phyloP scores from a whole-genome alignment of 2,329 filamentous ascomycete species.

The Metarhizium album region DNA sequence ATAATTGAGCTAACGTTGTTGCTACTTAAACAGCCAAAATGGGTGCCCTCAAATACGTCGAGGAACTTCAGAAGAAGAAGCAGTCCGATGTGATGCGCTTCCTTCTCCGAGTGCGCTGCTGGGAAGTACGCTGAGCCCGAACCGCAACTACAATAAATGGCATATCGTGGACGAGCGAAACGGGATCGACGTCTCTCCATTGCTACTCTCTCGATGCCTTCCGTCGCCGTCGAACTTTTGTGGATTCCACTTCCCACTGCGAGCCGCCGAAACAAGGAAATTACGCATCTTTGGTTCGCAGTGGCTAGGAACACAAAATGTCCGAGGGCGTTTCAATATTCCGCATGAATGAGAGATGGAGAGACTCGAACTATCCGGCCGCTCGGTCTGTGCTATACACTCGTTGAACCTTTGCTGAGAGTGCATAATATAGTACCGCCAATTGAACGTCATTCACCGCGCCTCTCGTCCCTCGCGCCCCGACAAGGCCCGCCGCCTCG shows the following conservation, averaged over 20 bases:
- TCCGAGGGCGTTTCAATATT: neutral
- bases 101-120: constrained; percentile 99
- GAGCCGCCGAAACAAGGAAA: neutral
- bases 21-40: constrained; percentile 52
- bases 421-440: constrained; percentile 99
- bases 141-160: constrained; percentile 18
- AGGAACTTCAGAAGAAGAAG: constrained; percentile 99
- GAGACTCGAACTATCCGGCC: neutral
- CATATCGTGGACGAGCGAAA: constrained; percentile 23
- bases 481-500: constrained; percentile 99
- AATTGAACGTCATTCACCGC: constrained; percentile 99
- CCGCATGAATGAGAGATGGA: neutral
- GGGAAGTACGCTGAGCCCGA: constrained; percentile 72
- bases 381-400: constrained; percentile 64
- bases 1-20: constrained; percentile 1
- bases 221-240: neutral
- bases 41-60: constrained; percentile 99
- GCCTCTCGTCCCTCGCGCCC: constrained; percentile 95
- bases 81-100: constrained; percentile 99
- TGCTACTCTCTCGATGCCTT: constrained; percentile 1
- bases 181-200: constrained; percentile 10
- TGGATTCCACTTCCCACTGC: neutral
- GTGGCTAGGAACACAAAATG: neutral
- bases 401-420: constrained; percentile 99
- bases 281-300: neutral